These are phyloP conservation scores for Pythium sukuiense DNA, from an alignment of 352 stramenopile genomes.

Conservation along the genomic window DNA sequence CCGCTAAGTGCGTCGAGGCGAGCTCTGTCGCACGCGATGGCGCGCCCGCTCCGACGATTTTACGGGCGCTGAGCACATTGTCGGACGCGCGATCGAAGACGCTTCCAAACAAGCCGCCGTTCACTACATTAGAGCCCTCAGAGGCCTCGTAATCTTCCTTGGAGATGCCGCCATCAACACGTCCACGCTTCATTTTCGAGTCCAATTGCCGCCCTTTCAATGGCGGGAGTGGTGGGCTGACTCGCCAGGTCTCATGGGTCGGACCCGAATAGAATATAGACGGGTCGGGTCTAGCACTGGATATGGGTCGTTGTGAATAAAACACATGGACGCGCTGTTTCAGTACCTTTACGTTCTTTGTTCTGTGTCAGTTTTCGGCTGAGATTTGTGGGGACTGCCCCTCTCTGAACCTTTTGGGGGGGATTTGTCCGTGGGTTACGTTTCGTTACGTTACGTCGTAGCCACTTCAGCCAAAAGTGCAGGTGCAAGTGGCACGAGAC, in stretches of 20 bases:
- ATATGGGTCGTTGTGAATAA: background rate
- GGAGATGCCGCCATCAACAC: slow-evolving; percentile 64
- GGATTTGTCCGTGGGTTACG: background rate
- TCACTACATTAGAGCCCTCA: slow-evolving; percentile 10
- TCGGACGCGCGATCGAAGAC: slow-evolving; percentile 42
- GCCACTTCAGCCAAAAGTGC: slow-evolving; percentile 5
- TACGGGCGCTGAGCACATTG: slow-evolving; percentile 51
- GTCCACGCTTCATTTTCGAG: slow-evolving; percentile 65
- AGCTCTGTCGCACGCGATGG: slow-evolving; percentile 13
- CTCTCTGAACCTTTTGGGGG: slow-evolving; percentile 3
- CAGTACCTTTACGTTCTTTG: background rate
- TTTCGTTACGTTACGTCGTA: background rate
- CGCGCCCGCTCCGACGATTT: slow-evolving; percentile 32
- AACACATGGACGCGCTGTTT: background rate
- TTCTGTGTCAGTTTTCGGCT: slow-evolving; percentile 5
- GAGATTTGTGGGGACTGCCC: background rate
- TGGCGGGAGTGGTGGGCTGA: background rate
- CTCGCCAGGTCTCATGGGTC: background rate
- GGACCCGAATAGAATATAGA: background rate
- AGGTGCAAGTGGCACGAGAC: background rate
- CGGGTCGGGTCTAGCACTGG: background rate
- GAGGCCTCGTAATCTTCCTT: slow-evolving; percentile 73
- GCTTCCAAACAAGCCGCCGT: slow-evolving; percentile 6
- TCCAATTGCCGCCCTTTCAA: background rate
- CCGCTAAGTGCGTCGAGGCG: slow-evolving; percentile 46